Percentiles rank a stretch among this genome's conserved stretches.
phyloP scores from a whole-genome alignment of 345 rosid species.

The Eucalyptus camaldulensis region DNA sequence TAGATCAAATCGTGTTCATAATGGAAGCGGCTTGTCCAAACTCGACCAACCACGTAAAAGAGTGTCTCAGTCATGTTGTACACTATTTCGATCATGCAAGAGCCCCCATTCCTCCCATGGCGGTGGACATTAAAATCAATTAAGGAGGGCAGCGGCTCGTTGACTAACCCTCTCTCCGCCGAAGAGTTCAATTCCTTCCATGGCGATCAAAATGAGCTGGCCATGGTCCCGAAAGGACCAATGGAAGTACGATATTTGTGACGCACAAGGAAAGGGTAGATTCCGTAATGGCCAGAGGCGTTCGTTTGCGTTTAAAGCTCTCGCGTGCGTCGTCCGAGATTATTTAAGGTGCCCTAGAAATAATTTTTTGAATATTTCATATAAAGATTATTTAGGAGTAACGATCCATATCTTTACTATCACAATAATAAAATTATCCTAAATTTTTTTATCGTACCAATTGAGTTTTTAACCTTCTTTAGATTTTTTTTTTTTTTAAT shows the following conservation, averaged over 20 bases:
- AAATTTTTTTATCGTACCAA: too few relatives aligned
- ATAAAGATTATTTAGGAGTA: not conserved
- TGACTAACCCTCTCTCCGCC: not conserved
- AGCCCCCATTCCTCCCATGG: not conserved
- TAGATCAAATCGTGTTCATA: too few relatives aligned
- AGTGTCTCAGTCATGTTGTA: not conserved
- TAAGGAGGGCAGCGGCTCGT: not conserved
- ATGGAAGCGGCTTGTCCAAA: not conserved
- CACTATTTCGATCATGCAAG: not conserved
- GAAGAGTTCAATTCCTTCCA: not conserved
- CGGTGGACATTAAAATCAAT: not conserved
- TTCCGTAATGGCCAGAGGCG: not conserved
- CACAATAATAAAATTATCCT: not conserved
- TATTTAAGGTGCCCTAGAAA: not conserved
- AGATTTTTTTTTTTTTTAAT: too few relatives aligned
- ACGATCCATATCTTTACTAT: not conserved
- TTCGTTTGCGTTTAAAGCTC: not conserved
- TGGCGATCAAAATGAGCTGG: not conserved
- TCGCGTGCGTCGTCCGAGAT: not conserved
- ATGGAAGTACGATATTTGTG: not conserved
- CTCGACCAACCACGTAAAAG: not conserved
- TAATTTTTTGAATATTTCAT: not conserved
- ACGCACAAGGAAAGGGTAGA: not conserved
- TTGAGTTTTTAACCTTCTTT: fast-evolving
- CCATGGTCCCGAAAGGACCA: not conserved